These are phyloP conservation scores for Brachypodium distachyon DNA, from an alignment of 202 grass and related monocot species.

Conservation along the genomic window DNA sequence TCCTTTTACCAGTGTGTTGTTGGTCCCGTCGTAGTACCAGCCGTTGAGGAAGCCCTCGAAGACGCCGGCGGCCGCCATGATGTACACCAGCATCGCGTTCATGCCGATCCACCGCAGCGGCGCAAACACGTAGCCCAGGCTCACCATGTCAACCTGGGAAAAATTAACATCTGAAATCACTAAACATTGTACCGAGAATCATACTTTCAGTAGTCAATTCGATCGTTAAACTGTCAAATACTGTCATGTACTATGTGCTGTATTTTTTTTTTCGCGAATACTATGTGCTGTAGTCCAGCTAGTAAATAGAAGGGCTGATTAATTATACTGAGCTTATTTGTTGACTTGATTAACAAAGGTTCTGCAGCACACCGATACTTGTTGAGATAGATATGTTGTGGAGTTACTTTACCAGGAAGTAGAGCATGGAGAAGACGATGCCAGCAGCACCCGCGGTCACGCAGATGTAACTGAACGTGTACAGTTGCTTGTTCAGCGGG, in stretches of 20 bases:
- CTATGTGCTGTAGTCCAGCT: too few species aligned
- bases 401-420: conserved; percentile 71
- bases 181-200: too few species aligned
- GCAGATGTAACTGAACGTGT: conserved; percentile 82
- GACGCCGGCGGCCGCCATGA: conserved; percentile 84
- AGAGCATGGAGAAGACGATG: conserved; percentile 57
- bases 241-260: too few species aligned
- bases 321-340: too few species aligned
- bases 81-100: conserved; percentile 95
- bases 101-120: conserved; percentile 79
- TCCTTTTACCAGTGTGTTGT: conserved; percentile 71
- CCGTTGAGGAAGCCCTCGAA: conserved; percentile 95
- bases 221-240: too few species aligned
- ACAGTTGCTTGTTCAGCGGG: conserved; percentile 85
- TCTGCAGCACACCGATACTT: too few species aligned
- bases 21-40: conserved; percentile 80
- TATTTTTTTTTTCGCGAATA: too few species aligned
- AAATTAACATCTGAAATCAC: too few species aligned
- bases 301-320: too few species aligned
- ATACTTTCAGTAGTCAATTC: too few species aligned
- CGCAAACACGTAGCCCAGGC: conserved; percentile 28
- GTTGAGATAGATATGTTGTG: too few species aligned
- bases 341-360: too few species aligned
- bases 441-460: conserved; percentile 75
- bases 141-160: conserved; percentile 62